phyloP scores from a whole-genome alignment of 495 filamentous ascomycete genomes.

The Rostrohypoxylon terebratum region DNA sequence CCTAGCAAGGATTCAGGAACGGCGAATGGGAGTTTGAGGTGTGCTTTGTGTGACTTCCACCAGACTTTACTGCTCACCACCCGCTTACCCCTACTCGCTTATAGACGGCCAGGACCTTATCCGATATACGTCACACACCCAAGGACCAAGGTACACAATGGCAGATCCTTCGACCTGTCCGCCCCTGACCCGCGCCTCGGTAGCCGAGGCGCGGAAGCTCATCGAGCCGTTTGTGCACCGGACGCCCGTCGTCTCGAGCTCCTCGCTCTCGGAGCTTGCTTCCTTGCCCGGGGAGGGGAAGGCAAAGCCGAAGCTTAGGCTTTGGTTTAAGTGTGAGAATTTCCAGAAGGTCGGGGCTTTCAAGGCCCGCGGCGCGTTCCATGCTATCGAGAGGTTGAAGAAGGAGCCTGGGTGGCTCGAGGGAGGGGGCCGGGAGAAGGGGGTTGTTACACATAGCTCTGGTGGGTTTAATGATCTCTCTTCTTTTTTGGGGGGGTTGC shows the following conservation, averaged over 20 bases:
- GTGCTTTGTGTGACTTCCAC: not conserved
- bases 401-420: slow-evolving; percentile 70
- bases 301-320: slow-evolving; percentile 71
- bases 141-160: slow-evolving; percentile 54
- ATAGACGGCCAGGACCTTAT: not conserved
- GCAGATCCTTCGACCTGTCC: slow-evolving; percentile 62
- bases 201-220: slow-evolving; percentile 74
- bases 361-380: slow-evolving; percentile 91
- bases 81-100: not conserved
- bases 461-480: slow-evolving; percentile 62
- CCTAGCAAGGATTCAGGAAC: not conserved
- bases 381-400: slow-evolving; percentile 81
- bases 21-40: not conserved
- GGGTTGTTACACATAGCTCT: slow-evolving; percentile 92
- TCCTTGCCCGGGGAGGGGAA: slow-evolving; percentile 69
- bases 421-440: slow-evolving; percentile 63
- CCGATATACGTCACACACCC: not conserved
- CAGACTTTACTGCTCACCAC: slow-evolving; percentile 1
- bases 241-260: slow-evolving; percentile 84
- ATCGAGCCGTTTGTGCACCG: slow-evolving; percentile 82
- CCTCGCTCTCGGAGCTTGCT: slow-evolving; percentile 77
- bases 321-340: slow-evolving; percentile 99
- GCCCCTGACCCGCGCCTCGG: slow-evolving; percentile 74
- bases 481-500: not conserved
- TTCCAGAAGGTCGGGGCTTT: slow-evolving; percentile 91